Base-by-base conservation (phyloP, 768 basidiomycete genomes). In the Sporobolomyces phaffii region DNA sequence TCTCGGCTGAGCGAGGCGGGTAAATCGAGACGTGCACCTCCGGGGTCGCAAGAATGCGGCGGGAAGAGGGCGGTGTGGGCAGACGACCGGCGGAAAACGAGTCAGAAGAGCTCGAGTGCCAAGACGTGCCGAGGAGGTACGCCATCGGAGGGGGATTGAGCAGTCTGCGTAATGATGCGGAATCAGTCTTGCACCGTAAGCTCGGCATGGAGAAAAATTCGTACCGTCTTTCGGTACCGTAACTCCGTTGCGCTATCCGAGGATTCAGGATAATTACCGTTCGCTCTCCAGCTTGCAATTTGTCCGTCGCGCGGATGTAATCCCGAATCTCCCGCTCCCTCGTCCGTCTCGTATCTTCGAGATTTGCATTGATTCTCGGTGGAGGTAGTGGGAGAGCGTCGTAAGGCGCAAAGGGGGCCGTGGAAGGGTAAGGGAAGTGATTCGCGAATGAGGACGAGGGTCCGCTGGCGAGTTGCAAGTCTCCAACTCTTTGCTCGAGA, bases 261-360 rank as follows among this genome's bases (percentile, higher is more conserved):
- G 89, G 91, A n/a, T 91, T 93, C 89, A 96, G 92, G 73, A 98
- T 88, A 67, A 97, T 88, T 66, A 98, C 85, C 6, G 91, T 91
- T 52, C 91, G 85, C 77, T 97, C 94, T 56, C 94, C 94, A 73
- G 88, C 88, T 2, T 88, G 88, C 50, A 96, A 83, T 34, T 92
- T 84, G 76, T 94, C 94, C 43, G 85, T 82, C 26, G 91, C 84
- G 38, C 86, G 83, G 56, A 92, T 84, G 76, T 91, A 97, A 73
- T 89, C 52, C 2, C 47, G 34, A 31, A 66, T 50, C 52, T 66
- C 51, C 0, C 24, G 5, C 29, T 66, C 52, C n/a, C 44, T 31
- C 44, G 31, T 43, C 31, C 57, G 26, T 44, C 26, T 44, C 26
- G 43, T 45, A 13, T 58, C 43, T 18, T 45, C 43, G 18, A 33